Evolutionary conservation across 176 grass and related monocot genomes (phyloP), one percentile per base, ranked within the genome.

Genomic region (Pontederia crassipes): DNA sequence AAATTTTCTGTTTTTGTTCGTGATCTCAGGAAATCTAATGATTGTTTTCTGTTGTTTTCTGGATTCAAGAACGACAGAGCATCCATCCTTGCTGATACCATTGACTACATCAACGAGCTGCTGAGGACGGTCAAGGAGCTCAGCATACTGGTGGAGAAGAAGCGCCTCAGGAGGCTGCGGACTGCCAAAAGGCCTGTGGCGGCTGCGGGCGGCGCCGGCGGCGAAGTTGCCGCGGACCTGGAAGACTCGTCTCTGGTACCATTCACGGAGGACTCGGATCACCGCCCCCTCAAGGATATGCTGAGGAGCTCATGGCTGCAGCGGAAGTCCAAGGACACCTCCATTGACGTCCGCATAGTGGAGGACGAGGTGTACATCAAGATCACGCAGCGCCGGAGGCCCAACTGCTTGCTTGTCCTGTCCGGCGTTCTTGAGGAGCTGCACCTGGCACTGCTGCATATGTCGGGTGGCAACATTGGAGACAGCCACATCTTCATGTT

Each of bases 341-440:
- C 73, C 49, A 87, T 98, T 20, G 93, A 98, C 72, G 93, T 98
- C 60, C 74, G 93, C 28, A 98, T 98, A 60, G 80, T 92, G 13
- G 93, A 98, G 66, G 87, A 98, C 1, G 93, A 98, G 24, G 84
- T 92, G n/a, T 88, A 86, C 79, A 92, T 98, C 62, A 98, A 92
- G 78, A 72, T 98, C 67, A 92, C 81, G 10, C 89, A 85, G 74
- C 82, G 88, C 65, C 83, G 83, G 24, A 79, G 72, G 68, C 72
- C 66, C 29, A 52, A 63, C n/a, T 98, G 93, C 79, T 78, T 98
- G 56, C 65, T 81, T 0, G 74, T 79, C 1, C 79, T 86, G 11
- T 85, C 84, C 2, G 72, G 73, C 11, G 81, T 81, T 3, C 64
- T 98, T 3, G 93, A 98, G 15, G 81, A 86, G 12, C 87, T 98